Evolutionary conservation across 805 yeast species (phyloP).

Genomic region (Priceomyces fermenticarens): DNA sequence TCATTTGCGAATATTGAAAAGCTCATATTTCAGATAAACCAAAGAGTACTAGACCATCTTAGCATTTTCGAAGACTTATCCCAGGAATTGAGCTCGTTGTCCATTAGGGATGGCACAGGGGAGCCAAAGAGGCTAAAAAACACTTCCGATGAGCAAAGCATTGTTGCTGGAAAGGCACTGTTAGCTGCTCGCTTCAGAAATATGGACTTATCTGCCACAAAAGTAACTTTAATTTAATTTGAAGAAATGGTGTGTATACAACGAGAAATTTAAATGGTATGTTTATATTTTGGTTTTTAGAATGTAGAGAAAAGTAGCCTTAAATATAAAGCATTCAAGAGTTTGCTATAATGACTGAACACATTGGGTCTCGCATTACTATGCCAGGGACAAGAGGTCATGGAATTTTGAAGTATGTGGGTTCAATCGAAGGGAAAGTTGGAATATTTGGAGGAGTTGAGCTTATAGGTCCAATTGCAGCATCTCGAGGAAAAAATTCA

Average conservation of each 20-base stretch:
- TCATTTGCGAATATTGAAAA: slow-evolving; percentile 23
- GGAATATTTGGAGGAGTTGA: slow-evolving; percentile 90
- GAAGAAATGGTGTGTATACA: too few species aligned
- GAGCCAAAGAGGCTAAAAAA: not conserved
- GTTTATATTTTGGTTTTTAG: too few species aligned
- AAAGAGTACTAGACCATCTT: slow-evolving; percentile 13
- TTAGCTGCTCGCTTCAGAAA: too few species aligned
- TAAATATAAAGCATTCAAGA: not conserved
- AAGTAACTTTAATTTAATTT: too few species aligned
- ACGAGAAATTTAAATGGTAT: too few species aligned
- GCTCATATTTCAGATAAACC: slow-evolving; percentile 26
- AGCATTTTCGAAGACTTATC: slow-evolving; percentile 12
- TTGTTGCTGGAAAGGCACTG: too few species aligned
- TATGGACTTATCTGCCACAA: too few species aligned
- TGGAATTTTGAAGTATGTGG: slow-evolving; percentile 70
- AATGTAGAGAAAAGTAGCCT: too few species aligned
- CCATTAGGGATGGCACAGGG: not conserved
- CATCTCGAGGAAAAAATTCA: slow-evolving; percentile 71
- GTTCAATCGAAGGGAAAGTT: slow-evolving; percentile 63
- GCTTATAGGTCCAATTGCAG: slow-evolving; percentile 57
- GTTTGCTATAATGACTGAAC: slow-evolving; percentile 21
- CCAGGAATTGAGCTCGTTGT: slow-evolving; percentile 3
- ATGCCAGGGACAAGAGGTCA: slow-evolving; percentile 67
- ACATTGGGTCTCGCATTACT: slow-evolving; percentile 33
- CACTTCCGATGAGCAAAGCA: not conserved